Conservation (phyloP, 2,329 filamentous ascomycete genomes). For the Aspergillus sp. region DNA sequence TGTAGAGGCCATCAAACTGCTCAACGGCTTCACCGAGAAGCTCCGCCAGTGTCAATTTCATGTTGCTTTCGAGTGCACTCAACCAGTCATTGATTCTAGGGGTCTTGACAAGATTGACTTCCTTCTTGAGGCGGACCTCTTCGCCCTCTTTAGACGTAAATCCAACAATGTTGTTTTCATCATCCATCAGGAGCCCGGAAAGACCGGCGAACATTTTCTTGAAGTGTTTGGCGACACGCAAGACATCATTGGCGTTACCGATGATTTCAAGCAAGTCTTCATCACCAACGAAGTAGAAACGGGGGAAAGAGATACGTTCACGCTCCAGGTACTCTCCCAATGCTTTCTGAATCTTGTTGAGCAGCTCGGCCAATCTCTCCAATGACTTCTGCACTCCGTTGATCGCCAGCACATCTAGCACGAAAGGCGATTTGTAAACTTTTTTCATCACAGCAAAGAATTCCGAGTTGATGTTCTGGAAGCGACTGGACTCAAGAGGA, state of each 20-base stretch:
- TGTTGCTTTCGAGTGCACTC: slow-evolving; percentile 82
- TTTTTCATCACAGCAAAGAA: slow-evolving; percentile 99
- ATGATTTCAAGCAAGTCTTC: slow-evolving; percentile 99
- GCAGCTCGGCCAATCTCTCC: slow-evolving; percentile 88
- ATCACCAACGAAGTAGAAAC: slow-evolving; percentile 99
- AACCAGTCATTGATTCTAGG: slow-evolving; percentile 99
- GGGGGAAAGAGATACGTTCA: slow-evolving; percentile 92
- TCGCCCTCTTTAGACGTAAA: slow-evolving; percentile 96
- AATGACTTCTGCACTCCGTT: slow-evolving; percentile 93
- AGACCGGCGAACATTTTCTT: slow-evolving; percentile 99
- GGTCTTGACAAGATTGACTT: slow-evolving; percentile 87
- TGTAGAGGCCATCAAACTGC: slow-evolving; percentile 74
- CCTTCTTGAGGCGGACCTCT: slow-evolving; percentile 77
- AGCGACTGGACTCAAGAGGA: slow-evolving; percentile 91
- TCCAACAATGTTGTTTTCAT: slow-evolving; percentile 82
- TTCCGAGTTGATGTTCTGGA: slow-evolving; percentile 98
- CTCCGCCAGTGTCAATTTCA: slow-evolving; percentile 92
- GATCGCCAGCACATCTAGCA: slow-evolving; percentile 93
- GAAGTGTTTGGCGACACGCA: slow-evolving; percentile 96
- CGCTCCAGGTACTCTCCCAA: slow-evolving; percentile 97
- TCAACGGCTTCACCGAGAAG: slow-evolving; percentile 80
- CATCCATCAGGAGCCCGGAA: slow-evolving; percentile 83
- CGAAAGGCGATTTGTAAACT: slow-evolving; percentile 91
- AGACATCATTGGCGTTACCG: slow-evolving; percentile 95
- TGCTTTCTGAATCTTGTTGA: slow-evolving; percentile 99